A percentile compares a stretch with the other conserved stretches of the same genome.
These are phyloP conservation scores for Patellifolia procumbens DNA, from an alignment of 179 eudicot species.

Conservation along the genomic window DNA sequence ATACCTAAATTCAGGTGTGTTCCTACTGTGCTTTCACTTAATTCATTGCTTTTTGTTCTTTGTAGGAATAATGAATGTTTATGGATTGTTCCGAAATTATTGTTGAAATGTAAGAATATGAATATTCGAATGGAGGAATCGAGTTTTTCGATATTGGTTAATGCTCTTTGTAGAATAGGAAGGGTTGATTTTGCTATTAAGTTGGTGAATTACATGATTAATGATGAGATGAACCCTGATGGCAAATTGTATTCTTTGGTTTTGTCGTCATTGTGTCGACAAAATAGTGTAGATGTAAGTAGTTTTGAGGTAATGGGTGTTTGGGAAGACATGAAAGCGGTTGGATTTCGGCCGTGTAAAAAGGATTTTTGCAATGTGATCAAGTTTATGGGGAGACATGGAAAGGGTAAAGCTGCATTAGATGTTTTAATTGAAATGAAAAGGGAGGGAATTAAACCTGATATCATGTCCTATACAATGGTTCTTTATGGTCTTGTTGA, in stretches of 20 bases:
- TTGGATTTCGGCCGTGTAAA: conserved; percentile 42
- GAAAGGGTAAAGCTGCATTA: conserved; percentile 50
- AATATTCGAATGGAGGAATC: conserved; percentile 52
- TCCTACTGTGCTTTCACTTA: conserved; percentile 50
- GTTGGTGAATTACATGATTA: conserved; percentile 42
- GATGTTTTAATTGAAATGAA: conserved; percentile 54
- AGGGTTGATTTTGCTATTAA: conserved; percentile 47
- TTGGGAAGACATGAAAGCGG: conserved; percentile 40
- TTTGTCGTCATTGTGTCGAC: conserved; percentile 40
- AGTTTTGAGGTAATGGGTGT: conserved; percentile 38
- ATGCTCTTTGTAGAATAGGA: conserved; percentile 53
- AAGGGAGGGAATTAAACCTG: conserved; percentile 44
- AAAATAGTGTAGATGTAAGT: conserved; percentile 26
- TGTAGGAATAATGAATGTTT: conserved; percentile 40
- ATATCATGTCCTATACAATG: conserved; percentile 46
- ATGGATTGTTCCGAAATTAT: conserved; percentile 44
- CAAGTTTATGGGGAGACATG: conserved; percentile 41
- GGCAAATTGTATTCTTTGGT: conserved; percentile 44
- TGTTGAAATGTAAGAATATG: conserved; percentile 49
- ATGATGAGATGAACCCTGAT: conserved; percentile 44
- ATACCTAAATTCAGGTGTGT: conserved; percentile 59
- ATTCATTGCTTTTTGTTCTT: conserved; percentile 48
- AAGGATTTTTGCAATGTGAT: conserved; percentile 59
- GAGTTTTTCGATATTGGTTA: conserved; percentile 45
- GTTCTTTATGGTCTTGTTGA: conserved; percentile 45